Evolutionary conservation across 345 rosid genomes (phyloP).

Genomic region (Aurinia saxatilis): DNA sequence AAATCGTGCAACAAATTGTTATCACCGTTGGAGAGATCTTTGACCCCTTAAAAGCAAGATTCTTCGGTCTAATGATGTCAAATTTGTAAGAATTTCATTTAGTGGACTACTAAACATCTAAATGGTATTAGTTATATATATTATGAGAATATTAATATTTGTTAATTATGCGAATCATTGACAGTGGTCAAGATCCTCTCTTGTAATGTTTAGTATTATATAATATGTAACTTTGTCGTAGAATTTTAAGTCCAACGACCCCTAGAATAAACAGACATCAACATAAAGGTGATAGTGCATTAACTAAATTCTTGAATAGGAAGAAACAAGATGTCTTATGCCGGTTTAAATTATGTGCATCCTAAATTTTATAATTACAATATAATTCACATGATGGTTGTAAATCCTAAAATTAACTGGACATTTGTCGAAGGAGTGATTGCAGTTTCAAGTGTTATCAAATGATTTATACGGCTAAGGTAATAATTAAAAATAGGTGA

Average conservation of each 20-base stretch:
- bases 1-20: not conserved
- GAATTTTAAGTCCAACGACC: not conserved
- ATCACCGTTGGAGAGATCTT: constrained; percentile 11
- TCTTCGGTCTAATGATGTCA: not conserved
- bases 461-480: no score
- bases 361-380: no score
- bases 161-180: constrained; percentile 12
- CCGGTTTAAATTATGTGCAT: no score
- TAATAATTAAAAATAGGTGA: no score
- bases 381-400: no score
- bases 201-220: not conserved
- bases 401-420: no score
- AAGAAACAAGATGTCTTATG: no score
- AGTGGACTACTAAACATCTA: constrained; percentile 5
- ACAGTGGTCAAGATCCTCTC: constrained; percentile 18
- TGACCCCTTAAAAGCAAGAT: constrained; percentile 8
- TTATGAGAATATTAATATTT: not conserved
- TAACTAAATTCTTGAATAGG: not conserved
- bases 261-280: not conserved
- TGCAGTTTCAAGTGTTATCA: no score
- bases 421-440: no score
- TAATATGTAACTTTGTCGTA: not conserved
- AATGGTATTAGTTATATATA: not conserved
- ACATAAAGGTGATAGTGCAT: not conserved
- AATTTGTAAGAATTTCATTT: not conserved